These are phyloP conservation scores for Mycosphaerelloides madeirae DNA, from an alignment of 2,329 filamentous ascomycete species.

Conservation along the genomic window DNA sequence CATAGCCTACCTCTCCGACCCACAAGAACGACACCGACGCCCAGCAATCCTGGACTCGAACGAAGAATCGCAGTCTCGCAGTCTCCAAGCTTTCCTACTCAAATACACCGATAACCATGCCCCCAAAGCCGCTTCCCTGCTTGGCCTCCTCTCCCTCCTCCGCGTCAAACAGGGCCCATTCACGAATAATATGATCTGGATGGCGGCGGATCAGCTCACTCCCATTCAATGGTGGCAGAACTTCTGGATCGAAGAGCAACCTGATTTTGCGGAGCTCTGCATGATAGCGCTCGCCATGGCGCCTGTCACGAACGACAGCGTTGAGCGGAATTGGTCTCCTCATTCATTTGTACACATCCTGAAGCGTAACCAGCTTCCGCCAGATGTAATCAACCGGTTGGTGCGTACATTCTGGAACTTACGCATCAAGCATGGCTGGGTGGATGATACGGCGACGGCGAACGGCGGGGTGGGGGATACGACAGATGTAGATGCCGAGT, in stretches of 20 bases:
- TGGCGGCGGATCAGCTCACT: conserved; percentile 22
- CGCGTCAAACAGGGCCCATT: conserved; percentile 21
- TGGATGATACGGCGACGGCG: conserved; percentile 14
- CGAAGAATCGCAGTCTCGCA: conserved; percentile 21
- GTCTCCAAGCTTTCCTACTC: conserved; percentile 20
- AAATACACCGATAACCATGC: conserved; percentile 22
- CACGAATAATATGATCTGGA: conserved; percentile 23
- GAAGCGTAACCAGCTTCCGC: conserved; percentile 20
- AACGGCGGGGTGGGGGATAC: conserved; percentile 2
- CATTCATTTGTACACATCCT: conserved; percentile 22
- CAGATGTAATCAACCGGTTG: conserved; percentile 18
- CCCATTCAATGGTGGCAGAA: conserved; percentile 25
- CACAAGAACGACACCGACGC: conserved; percentile 20
- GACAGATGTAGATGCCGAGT: conserved; percentile 11
- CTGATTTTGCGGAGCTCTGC: conserved; percentile 21
- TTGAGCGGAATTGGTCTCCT: conserved; percentile 24
- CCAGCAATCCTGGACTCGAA: conserved; percentile 22
- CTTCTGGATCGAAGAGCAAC: conserved; percentile 23
- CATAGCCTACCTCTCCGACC: conserved; percentile 22
- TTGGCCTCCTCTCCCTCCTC: conserved; percentile 21
- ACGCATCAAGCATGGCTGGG: conserved; percentile 24
- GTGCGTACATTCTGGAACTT: conserved; percentile 21
- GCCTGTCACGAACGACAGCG: conserved; percentile 12
- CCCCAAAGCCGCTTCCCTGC: conserved; percentile 14
- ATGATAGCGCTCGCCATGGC: conserved; percentile 20